phyloP scores from a whole-genome alignment of 2,329 filamentous ascomycete genomes.

The Rutstroemia sp. region DNA sequence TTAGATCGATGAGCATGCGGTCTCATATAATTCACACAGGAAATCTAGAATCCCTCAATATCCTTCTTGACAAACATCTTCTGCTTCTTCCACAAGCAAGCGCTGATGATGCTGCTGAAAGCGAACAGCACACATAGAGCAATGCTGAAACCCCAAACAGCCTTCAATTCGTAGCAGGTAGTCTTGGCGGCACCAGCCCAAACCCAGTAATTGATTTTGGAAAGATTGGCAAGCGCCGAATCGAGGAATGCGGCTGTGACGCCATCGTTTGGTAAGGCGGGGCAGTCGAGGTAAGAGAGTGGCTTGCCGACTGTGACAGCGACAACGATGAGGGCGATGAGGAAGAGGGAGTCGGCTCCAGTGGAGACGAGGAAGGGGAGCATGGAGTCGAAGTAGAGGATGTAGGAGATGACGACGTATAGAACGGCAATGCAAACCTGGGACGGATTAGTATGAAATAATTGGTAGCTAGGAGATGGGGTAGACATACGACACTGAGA shows the following conservation, averaged over 20 bases:
- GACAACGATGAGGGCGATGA: constrained; percentile 72
- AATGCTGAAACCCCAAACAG: constrained; percentile 80
- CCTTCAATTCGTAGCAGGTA: constrained; percentile 79
- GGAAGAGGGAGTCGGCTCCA: constrained; percentile 57
- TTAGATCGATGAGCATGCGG: neutral
- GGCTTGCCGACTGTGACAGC: constrained; percentile 73
- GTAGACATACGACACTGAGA: constrained; percentile 63
- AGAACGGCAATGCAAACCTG: constrained; percentile 72
- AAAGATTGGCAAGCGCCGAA: constrained; percentile 35
- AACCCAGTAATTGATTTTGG: constrained; percentile 37
- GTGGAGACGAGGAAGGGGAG: constrained; percentile 67
- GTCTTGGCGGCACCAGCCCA: constrained; percentile 46
- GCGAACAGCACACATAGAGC: constrained; percentile 66
- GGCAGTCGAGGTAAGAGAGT: constrained; percentile 71
- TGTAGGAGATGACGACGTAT: constrained; percentile 72
- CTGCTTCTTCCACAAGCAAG: constrained; percentile 47
- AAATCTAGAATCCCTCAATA: constrained; percentile 12
- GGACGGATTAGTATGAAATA: neutral
- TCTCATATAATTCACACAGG: neutral
- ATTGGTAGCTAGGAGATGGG: neutral
- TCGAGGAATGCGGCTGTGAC: constrained; percentile 39
- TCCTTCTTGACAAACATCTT: constrained; percentile 18
- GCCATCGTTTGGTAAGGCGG: constrained; percentile 36
- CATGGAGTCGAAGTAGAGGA: constrained; percentile 71
- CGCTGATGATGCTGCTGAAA: constrained; percentile 50